Conservation (phyloP, 2,329 filamentous ascomycete species). For the Alternaria gansuensis region DNA sequence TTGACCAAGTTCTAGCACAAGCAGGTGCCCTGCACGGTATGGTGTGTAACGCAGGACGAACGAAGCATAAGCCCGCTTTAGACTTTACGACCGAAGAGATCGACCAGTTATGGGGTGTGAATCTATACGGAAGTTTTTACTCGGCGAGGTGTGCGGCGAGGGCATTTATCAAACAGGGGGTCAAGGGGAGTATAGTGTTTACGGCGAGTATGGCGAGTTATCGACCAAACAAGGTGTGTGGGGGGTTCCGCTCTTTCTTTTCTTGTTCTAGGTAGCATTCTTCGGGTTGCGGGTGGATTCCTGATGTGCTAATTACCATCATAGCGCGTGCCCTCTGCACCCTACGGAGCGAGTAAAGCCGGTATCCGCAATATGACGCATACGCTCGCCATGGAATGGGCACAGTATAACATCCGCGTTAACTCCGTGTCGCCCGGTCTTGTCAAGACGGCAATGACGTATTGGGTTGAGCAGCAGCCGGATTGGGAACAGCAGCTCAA, state of each 20-base stretch:
- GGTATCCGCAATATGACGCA: conserved; percentile 57
- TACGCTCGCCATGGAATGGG: conserved; percentile 54
- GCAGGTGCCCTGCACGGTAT: conserved; percentile 60
- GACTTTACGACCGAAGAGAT: conserved; percentile 62
- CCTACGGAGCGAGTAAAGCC: conserved; percentile 58
- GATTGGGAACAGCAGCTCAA: conserved; percentile 67
- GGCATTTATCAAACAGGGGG: conserved; percentile 57
- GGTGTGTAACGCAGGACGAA: conserved; percentile 62
- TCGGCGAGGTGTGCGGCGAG: conserved; percentile 55
- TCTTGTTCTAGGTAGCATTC: neutral
- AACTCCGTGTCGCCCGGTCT: conserved; percentile 52
- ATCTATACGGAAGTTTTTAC: conserved; percentile 59
- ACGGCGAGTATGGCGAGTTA: conserved; percentile 60
- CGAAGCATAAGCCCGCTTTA: conserved; percentile 62
- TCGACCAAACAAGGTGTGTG: conserved; percentile 55
- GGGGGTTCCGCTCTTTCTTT: neutral
- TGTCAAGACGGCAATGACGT: conserved; percentile 53
- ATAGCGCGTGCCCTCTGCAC: conserved; percentile 49
- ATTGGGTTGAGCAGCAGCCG: conserved; percentile 60
- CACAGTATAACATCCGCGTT: conserved; percentile 51
- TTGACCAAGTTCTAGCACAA: conserved; percentile 58
- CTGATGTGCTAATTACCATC: neutral
- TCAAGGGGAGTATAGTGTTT: conserved; percentile 59
- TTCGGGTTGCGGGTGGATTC: neutral
- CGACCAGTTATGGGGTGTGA: conserved; percentile 56